Conservation (phyloP, 2,329 filamentous ascomycete genomes). For the Exophiala alcalophila region DNA sequence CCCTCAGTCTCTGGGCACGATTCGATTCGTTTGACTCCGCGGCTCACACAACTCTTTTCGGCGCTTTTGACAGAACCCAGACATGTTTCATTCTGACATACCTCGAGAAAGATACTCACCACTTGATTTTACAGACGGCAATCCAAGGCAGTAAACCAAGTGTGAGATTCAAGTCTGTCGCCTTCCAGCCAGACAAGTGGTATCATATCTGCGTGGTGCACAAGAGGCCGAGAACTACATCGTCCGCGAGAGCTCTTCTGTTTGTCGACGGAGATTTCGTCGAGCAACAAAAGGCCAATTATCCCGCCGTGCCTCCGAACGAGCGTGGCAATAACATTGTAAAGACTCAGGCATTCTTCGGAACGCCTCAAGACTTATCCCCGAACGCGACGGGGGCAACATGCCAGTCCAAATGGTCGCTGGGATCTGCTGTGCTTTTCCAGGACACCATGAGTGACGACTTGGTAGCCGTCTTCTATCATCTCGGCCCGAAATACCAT, state of each 20-base stretch:
- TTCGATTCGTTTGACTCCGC: slow-evolving; percentile 81
- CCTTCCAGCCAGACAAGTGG: slow-evolving; percentile 75
- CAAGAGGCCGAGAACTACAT: slow-evolving; percentile 70
- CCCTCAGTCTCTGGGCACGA: slow-evolving; percentile 82
- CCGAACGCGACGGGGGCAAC: slow-evolving; percentile 66
- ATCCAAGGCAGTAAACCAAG: slow-evolving; percentile 82
- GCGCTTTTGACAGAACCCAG: slow-evolving; percentile 86
- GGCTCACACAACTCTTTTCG: slow-evolving; percentile 92
- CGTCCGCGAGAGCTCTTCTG: slow-evolving; percentile 75
- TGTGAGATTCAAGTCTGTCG: slow-evolving; percentile 82
- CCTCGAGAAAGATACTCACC: slow-evolving; percentile 85
- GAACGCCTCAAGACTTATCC: slow-evolving; percentile 85
- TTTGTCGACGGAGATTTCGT: slow-evolving; percentile 93
- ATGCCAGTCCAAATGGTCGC: slow-evolving; percentile 77
- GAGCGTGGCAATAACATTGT: slow-evolving; percentile 49
- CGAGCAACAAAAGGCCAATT: slow-evolving; percentile 85
- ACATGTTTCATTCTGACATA: slow-evolving; percentile 93
- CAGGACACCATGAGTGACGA: slow-evolving; percentile 87
- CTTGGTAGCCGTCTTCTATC: slow-evolving; percentile 82
- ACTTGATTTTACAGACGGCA: slow-evolving; percentile 94
- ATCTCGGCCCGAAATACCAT: slow-evolving; percentile 84
- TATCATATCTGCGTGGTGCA: slow-evolving; percentile 93
- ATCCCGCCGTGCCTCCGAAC: slow-evolving; percentile 71
- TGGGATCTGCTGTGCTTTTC: slow-evolving; percentile 86
- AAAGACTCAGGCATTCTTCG: slow-evolving; percentile 86